A percentile compares a stretch with the other conserved stretches of the same genome.
These are phyloP conservation scores for Oldenlandia corymbosa DNA, from an alignment of 257 asterid species.

Conservation along the genomic window DNA sequence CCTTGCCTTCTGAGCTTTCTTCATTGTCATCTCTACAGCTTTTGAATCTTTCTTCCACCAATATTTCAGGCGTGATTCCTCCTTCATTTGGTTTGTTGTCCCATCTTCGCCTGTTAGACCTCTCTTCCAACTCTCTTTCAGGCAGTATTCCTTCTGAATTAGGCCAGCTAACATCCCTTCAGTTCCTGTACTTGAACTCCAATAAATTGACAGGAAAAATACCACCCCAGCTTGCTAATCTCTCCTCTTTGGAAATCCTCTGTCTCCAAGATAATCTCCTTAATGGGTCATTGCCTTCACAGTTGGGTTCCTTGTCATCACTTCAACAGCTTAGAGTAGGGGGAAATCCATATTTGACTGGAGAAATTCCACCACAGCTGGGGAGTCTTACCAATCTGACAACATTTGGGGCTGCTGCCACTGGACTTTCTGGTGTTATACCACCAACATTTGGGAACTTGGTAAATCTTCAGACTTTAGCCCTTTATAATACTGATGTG, in stretches of 20 bases:
- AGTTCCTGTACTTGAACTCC: slow-evolving; percentile 73
- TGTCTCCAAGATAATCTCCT: slow-evolving; percentile 81
- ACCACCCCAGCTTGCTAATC: slow-evolving; percentile 59
- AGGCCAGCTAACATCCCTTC: slow-evolving; percentile 48
- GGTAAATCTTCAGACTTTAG: slow-evolving; percentile 58
- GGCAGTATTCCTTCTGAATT: slow-evolving; percentile 64
- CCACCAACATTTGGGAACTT: slow-evolving; percentile 78
- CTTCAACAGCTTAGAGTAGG: slow-evolving; percentile 85
- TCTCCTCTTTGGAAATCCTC: slow-evolving; percentile 65
- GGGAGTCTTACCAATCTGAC: slow-evolving; percentile 73
- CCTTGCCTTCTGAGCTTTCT: slow-evolving; percentile 59
- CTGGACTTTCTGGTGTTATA: slow-evolving; percentile 67
- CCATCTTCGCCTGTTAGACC: slow-evolving; percentile 61
- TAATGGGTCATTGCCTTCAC: slow-evolving; percentile 66
- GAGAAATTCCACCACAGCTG: slow-evolving; percentile 66
- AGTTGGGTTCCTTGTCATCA: slow-evolving; percentile 55
- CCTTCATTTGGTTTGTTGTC: slow-evolving; percentile 50
- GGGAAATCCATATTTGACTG: slow-evolving; percentile 60
- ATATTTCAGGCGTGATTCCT: slow-evolving; percentile 76
- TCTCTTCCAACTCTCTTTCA: slow-evolving; percentile 63
- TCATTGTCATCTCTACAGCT: slow-evolving; percentile 75
- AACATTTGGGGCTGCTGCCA: slow-evolving; percentile 79
- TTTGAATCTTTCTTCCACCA: slow-evolving; percentile 79
- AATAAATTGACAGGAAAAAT: slow-evolving; percentile 57
- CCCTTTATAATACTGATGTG: slow-evolving; percentile 73